Evolutionary conservation across 805 yeast genomes (phyloP), one percentile per base, ranked within the genome.

Genomic region (Pichia cabralensis): DNA sequence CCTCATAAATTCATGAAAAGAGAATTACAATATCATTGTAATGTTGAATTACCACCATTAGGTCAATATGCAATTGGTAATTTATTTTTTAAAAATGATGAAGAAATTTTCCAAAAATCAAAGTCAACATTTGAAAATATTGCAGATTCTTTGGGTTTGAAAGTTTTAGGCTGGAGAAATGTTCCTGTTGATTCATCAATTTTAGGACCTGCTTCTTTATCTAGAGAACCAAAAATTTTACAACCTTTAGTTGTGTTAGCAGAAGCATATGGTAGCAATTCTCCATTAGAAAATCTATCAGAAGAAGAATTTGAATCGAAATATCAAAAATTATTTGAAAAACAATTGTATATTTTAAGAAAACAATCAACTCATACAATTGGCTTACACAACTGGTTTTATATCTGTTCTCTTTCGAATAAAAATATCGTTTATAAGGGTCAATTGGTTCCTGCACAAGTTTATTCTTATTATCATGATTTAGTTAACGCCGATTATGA

Each of bases 21-120:
- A 57, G 97, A 89, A 63, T 88, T 88, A 56, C 72, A 72, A 49
- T 75, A 79, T 48, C 73, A 74, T 39, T 69, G 80, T 51, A 65
- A 74, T 45, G 64, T 83, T 35, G 68, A 67, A 38, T 64, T 89
- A 40, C 97, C 97, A 16, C 64, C 67, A 5, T 62, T 67, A 40
- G 95, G 94, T 41, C 94, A 85, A 57, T 89, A 89, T 57, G 96
- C 97, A 33, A 85, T 82, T 22, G 97, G 98, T 53, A 92, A 92
- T 60, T 61, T 92, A 34, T 92, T 89, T 53, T 86, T 92, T 74
- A 88, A 86, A 58, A 83, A 84, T 50, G 95, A 85, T 52, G 75
- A 75, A 32, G 60, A 62, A n/a, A 76, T 77, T 12, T 71, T 81
- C 48, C 71, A 66, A 39, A 74, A 78, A 47, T 79, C 94, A 28